Evolutionary conservation across 345 rosid genomes (phyloP).

Genomic region (Citrus australasica): DNA sequence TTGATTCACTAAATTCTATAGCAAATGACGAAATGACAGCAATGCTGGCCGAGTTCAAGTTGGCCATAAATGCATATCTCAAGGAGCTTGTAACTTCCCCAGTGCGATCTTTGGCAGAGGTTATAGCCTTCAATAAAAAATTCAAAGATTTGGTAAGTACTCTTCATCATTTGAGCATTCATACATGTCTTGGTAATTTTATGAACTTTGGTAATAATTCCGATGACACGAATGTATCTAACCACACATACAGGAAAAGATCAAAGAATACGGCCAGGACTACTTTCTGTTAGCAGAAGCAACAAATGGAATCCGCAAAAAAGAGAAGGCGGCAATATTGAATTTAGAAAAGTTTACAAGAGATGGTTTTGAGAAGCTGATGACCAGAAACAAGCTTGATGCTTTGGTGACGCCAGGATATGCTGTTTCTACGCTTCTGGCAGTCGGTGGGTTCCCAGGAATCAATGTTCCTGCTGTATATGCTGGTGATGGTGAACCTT

Average conservation of each 20-base stretch:
- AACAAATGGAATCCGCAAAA: slow-evolving; percentile 20
- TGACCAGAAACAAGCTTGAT: slow-evolving; percentile 44
- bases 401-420: slow-evolving; percentile 25
- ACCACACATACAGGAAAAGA: slow-evolving; percentile 27
- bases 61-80: slow-evolving; percentile 47
- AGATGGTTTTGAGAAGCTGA: slow-evolving; percentile 55
- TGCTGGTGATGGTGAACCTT: slow-evolving; percentile 45
- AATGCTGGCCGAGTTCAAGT: slow-evolving; percentile 52
- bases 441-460: slow-evolving; percentile 53
- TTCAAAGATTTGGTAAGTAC: slow-evolving; percentile 36
- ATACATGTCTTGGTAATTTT: neutral
- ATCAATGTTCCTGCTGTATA: slow-evolving; percentile 67
- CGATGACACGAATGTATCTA: too few species aligned
- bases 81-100: slow-evolving; percentile 35
- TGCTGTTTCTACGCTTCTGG: too few species aligned
- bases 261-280: slow-evolving; percentile 27
- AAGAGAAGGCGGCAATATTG: slow-evolving; percentile 22
- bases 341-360: slow-evolving; percentile 27
- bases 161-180: neutral
- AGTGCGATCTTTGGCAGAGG: slow-evolving; percentile 54
- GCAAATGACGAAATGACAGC: slow-evolving; percentile 5
- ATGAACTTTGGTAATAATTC: neutral
- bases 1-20: neutral
- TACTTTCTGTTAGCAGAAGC: slow-evolving; percentile 15
- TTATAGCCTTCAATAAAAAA: slow-evolving; percentile 48